A percentile compares a stretch with the other conserved stretches of the same genome.
Evolutionary conservation across 2,329 filamentous ascomycete genomes (phyloP).

Genomic region (Colletotrichum chrysophilum): DNA sequence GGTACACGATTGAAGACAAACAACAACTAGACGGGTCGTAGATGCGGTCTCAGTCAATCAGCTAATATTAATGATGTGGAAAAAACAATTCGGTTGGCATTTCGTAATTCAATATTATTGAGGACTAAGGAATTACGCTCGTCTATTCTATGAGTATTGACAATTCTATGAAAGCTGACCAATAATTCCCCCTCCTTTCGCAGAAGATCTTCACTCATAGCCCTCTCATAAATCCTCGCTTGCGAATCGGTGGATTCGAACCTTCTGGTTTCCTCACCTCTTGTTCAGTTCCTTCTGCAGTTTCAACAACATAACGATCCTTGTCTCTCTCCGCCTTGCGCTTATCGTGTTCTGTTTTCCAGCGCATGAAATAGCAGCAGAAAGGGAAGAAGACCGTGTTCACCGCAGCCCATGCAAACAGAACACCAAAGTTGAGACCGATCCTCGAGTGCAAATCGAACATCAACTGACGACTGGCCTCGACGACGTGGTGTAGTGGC

Average conservation of each 20-base stretch:
- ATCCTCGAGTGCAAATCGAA: conserved; percentile 65
- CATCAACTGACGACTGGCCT: conserved; percentile 63
- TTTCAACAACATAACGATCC: conserved; percentile 30
- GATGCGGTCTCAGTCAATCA: neutral
- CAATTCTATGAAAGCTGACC: neutral
- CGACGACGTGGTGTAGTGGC: conserved; percentile 67
- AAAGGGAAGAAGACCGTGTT: conserved; percentile 60
- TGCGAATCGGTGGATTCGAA: conserved; percentile 30
- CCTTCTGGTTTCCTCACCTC: conserved; percentile 32
- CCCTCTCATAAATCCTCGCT: conserved; percentile 36
- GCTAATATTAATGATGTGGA: neutral
- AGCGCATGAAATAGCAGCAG: conserved; percentile 46
- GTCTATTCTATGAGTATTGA: neutral
- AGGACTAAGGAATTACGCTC: neutral
- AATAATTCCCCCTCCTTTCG: neutral
- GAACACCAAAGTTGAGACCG: conserved; percentile 64
- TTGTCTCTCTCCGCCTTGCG: conserved; percentile 27
- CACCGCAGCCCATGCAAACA: conserved; percentile 62
- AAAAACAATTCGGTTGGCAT: neutral
- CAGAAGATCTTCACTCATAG: conserved; percentile 8
- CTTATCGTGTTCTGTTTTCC: conserved; percentile 39
- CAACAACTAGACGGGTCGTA: neutral
- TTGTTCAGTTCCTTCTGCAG: conserved; percentile 26
- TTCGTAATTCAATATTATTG: neutral
- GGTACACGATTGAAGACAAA: neutral